Conservation (phyloP, 1,284 basidiomycete genomes). For the Ganoderma lingzhi region DNA sequence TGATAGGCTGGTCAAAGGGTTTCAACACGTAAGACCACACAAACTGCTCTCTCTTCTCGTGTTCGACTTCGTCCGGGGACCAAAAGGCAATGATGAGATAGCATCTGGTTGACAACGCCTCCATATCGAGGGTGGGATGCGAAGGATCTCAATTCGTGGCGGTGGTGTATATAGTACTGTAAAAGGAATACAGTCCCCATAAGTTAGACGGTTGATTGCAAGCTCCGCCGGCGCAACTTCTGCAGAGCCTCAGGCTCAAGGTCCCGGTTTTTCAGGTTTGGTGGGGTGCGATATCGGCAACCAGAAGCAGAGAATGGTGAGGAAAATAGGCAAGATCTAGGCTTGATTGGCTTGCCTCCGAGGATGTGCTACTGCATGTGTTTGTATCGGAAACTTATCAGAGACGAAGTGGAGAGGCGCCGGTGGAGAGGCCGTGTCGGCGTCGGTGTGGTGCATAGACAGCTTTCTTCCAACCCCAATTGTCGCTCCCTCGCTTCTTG, state of each 20-base stretch:
- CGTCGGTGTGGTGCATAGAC: neutral
- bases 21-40: conserved; percentile 3
- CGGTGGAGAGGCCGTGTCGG: conserved; percentile 8
- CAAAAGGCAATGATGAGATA: neutral
- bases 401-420: neutral
- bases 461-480: conserved; percentile 3
- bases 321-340: neutral
- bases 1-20: neutral
- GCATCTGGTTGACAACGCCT: conserved; percentile 18
- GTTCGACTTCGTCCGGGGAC: conserved; percentile 9
- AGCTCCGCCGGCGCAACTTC: neutral
- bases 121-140: conserved; percentile 11
- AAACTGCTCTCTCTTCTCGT: neutral
- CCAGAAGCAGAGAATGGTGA: neutral
- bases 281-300: neutral
- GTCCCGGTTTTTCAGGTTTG: neutral
- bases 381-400: neutral
- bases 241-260: neutral
- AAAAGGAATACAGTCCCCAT: neutral
- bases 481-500: conserved; percentile 2
- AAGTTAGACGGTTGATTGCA: neutral
- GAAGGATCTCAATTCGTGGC: neutral
- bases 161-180: neutral
- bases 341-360: conserved; percentile 10
- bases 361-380: conserved; percentile 10